phyloP scores from a whole-genome alignment of 208 protist genomes.

The Spongospora subterranea region DNA sequence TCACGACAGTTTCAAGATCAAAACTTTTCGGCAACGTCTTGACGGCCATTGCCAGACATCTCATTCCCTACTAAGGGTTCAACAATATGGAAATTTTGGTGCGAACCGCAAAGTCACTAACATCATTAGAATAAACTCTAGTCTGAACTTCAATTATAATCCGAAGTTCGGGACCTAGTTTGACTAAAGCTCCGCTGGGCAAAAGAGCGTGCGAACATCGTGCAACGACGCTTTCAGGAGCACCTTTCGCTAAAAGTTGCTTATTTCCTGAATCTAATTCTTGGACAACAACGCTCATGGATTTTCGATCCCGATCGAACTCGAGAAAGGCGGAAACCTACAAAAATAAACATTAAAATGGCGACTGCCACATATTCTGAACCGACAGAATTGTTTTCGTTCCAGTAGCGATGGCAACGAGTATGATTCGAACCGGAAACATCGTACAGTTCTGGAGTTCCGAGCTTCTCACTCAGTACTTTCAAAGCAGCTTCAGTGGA shows the following conservation, averaged over 20 bases:
- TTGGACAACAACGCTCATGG: slow-evolving; percentile 94
- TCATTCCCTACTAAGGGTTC: slow-evolving; percentile 59
- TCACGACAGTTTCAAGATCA: slow-evolving; percentile 57
- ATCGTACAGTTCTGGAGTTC: slow-evolving; percentile 63
- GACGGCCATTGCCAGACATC: slow-evolving; percentile 69
- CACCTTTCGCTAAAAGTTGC: slow-evolving; percentile 60
- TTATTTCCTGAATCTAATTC: slow-evolving; percentile 68
- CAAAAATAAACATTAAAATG: slow-evolving; percentile 82
- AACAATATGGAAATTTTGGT: not conserved
- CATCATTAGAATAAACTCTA: not conserved
- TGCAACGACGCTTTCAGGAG: slow-evolving; percentile 58
- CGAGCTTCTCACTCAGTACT: slow-evolving; percentile 76
- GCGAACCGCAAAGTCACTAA: not conserved
- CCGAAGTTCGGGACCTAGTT: not conserved
- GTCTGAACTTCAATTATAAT: not conserved
- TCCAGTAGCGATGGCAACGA: slow-evolving; percentile 40
- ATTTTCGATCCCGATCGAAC: slow-evolving; percentile 91
- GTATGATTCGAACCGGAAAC: not conserved
- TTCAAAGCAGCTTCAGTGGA: slow-evolving; percentile 71
- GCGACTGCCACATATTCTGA: slow-evolving; percentile 86
- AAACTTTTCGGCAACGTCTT: slow-evolving; percentile 13
- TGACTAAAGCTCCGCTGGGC: not conserved
- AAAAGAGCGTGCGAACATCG: slow-evolving; percentile 51
- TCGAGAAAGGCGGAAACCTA: slow-evolving; percentile 76
- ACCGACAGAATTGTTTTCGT: slow-evolving; percentile 4